Percentiles rank a stretch among this genome's conserved stretches.
phyloP scores from a whole-genome alignment of 352 stramenopile genomes.

The Peronospora destructor region DNA sequence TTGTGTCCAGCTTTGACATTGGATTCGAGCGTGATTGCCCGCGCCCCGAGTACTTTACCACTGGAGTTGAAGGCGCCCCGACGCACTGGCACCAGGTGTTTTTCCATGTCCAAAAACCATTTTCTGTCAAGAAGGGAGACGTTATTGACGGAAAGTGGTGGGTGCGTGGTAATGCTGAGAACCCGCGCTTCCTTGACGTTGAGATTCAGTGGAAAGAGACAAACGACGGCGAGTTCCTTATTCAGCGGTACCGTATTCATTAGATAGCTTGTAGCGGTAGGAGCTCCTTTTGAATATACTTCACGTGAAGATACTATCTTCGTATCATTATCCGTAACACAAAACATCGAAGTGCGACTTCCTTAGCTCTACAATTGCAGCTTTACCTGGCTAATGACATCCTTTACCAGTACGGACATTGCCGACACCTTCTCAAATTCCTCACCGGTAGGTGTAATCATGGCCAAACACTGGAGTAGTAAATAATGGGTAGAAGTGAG shows the following conservation, averaged over 20 bases:
- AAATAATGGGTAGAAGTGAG: slow-evolving; percentile 72
- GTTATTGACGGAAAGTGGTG: slow-evolving; percentile 79
- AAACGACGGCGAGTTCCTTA: slow-evolving; percentile 31
- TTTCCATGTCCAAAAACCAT: slow-evolving; percentile 90
- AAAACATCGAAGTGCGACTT: slow-evolving; percentile 1
- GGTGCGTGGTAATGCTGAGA: slow-evolving; percentile 85
- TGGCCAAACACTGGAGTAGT: slow-evolving; percentile 54
- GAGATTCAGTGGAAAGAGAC: slow-evolving; percentile 70
- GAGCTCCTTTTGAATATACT: no score
- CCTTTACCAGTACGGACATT: slow-evolving; percentile 83
- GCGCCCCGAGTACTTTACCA: slow-evolving; percentile 94
- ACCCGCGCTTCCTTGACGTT: slow-evolving; percentile 91
- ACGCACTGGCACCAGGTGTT: slow-evolving; percentile 99
- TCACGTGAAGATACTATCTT: neutral
- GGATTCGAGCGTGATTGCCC: slow-evolving; percentile 89
- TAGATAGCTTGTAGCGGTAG: slow-evolving; percentile 32
- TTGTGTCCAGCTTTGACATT: slow-evolving; percentile 97
- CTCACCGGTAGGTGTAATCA: slow-evolving; percentile 34
- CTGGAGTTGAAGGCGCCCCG: slow-evolving; percentile 80
- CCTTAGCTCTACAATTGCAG: slow-evolving; percentile 22
- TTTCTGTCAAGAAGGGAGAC: slow-evolving; percentile 73
- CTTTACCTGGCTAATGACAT: slow-evolving; percentile 69
- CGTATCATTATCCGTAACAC: slow-evolving; percentile 1
- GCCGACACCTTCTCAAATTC: slow-evolving; percentile 62
- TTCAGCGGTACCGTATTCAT: slow-evolving; percentile 74